A percentile compares a stretch with the other conserved stretches of the same genome.
Evolutionary conservation across 1,139 yeast species (phyloP).

Genomic region (Suhomyces maxii): DNA sequence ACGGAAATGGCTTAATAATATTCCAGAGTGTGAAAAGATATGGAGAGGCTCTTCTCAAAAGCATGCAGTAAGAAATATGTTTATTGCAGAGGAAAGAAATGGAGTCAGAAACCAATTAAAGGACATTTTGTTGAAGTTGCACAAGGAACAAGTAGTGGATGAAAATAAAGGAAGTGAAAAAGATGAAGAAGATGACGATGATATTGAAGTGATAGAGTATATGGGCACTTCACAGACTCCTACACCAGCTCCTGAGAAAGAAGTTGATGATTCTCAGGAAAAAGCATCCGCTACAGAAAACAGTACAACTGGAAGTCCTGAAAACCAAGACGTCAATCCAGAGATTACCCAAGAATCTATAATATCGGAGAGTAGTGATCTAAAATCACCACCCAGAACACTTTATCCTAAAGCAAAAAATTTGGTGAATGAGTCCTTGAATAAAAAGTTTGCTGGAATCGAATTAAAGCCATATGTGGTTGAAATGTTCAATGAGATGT

Average conservation of each 20-base stretch:
- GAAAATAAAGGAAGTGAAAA: slow-evolving; percentile 1
- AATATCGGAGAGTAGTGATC: background rate
- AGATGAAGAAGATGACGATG: slow-evolving; percentile 12
- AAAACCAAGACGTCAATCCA: background rate
- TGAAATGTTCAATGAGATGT: slow-evolving; percentile 9
- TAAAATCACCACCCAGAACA: slow-evolving; percentile 1
- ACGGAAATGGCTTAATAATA: slow-evolving; percentile 58
- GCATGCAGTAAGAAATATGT: slow-evolving; percentile 15
- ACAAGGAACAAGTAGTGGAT: slow-evolving; percentile 15
- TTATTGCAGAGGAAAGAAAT: slow-evolving; percentile 35
- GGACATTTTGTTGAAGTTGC: slow-evolving; percentile 27
- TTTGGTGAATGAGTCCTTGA: slow-evolving; percentile 7
- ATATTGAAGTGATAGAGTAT: slow-evolving; percentile 15
- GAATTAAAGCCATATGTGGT: slow-evolving; percentile 4
- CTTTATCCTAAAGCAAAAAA: slow-evolving; percentile 11
- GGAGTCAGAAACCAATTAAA: slow-evolving; percentile 34
- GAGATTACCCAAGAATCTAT: background rate
- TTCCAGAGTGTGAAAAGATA: slow-evolving; percentile 47
- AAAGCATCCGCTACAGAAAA: background rate
- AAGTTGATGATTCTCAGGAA: background rate
- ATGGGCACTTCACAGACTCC: slow-evolving; percentile 4
- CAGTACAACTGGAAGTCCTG: background rate
- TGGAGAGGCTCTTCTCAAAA: slow-evolving; percentile 42
- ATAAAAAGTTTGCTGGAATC: slow-evolving; percentile 3
- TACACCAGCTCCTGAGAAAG: slow-evolving; percentile 2